phyloP scores from a whole-genome alignment of 805 yeast species.

The Candida maris region DNA sequence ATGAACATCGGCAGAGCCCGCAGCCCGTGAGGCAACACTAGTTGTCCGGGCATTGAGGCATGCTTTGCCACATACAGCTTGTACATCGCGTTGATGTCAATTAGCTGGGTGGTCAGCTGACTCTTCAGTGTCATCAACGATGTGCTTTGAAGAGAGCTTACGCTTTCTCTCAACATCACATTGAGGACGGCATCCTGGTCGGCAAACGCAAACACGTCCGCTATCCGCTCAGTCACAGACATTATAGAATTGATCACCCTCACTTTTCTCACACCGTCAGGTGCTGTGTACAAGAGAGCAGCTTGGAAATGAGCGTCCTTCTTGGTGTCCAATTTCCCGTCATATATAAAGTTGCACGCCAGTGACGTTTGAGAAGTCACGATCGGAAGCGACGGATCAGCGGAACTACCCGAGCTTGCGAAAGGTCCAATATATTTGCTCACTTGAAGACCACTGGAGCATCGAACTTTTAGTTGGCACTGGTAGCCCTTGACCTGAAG shows the following conservation, averaged over 20 bases:
- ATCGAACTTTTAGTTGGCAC: slow-evolving; percentile 78
- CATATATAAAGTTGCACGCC: slow-evolving; percentile 71
- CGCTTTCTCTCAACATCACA: slow-evolving; percentile 49
- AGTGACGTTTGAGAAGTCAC: slow-evolving; percentile 60
- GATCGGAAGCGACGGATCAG: slow-evolving; percentile 70
- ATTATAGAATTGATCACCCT: slow-evolving; percentile 83
- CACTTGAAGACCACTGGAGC: slow-evolving; percentile 84
- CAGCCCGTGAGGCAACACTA: slow-evolving; percentile 79
- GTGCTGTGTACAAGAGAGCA: slow-evolving; percentile 80
- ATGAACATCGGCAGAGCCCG: slow-evolving; percentile 65
- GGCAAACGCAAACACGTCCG: slow-evolving; percentile 72
- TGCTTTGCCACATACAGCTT: slow-evolving; percentile 43
- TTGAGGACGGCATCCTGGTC: slow-evolving; percentile 68
- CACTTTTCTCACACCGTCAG: slow-evolving; percentile 73
- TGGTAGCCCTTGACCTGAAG: slow-evolving; percentile 63
- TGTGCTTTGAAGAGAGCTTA: slow-evolving; percentile 38
- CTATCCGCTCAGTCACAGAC: slow-evolving; percentile 70
- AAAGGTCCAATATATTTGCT: slow-evolving; percentile 67
- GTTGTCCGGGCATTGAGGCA: slow-evolving; percentile 50
- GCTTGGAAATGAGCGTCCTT: slow-evolving; percentile 88
- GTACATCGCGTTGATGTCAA: slow-evolving; percentile 57
- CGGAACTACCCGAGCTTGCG: slow-evolving; percentile 34
- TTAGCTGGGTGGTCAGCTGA: slow-evolving; percentile 36
- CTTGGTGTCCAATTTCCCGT: slow-evolving; percentile 65
- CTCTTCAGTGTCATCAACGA: slow-evolving; percentile 33